Evolutionary conservation across 768 basidiomycete genomes (phyloP), one percentile per base, ranked within the genome.

Genomic region (Rhodotorula paludigena): DNA sequence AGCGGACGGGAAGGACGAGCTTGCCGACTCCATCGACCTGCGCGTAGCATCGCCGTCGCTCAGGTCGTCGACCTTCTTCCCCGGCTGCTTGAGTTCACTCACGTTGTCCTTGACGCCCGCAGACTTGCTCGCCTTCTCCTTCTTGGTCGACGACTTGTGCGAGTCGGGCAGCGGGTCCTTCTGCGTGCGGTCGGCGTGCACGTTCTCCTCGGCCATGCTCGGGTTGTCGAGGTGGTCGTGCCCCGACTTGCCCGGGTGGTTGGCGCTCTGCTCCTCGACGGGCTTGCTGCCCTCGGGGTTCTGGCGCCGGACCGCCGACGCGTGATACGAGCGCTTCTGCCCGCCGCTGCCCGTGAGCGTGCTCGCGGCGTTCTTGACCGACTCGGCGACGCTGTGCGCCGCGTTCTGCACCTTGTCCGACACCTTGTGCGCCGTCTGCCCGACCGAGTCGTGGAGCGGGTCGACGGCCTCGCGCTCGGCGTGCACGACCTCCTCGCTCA

Each of bases 201-300:
- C 57, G 20, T 33, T 44, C 52, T 68, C 67, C 57, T 68, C 67
- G 36, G 41, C 14, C n/a, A 55, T 30, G 1, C 32, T 38, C 35
- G 61, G 61, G 51, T 63, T 68, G 33, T 68, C 67, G 44, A 68
- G 52, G 52, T 68, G 67, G 8, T 63, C 61, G 57, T 63, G 61
- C 14, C 60, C 67, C 33, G 38, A 49, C 57, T 63, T 63, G 57
- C 59, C 62, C n/a, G 53, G 53, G 53, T 68, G 67, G 30, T 38
- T 44, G 8, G 61, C 49, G 11, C 36, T n/a, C 41, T 51, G 33
- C 39, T 47, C 39, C 58, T 56, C 57, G 47, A 9, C 42, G 20
- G 42, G 35, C 49, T 23, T 14, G 2, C 9, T 11, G 6, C 36
- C 42, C 10, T 28, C 30, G 20, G 42, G 20, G 35, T 33, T 16